These are phyloP conservation scores for Pichia insulana DNA, from an alignment of 805 yeast species.

Conservation along the genomic window DNA sequence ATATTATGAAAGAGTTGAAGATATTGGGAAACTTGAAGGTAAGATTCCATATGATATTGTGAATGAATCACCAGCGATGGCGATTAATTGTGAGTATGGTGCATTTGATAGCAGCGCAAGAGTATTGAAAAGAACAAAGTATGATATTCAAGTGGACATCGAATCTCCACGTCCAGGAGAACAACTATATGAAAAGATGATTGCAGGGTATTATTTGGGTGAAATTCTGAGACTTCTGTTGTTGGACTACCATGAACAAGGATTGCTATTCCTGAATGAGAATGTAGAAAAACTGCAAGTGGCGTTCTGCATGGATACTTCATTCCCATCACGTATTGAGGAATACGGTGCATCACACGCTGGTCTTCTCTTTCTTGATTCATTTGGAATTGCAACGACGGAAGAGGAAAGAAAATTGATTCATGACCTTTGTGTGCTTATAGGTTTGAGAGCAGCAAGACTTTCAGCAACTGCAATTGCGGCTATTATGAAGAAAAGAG, in stretches of 20 bases:
- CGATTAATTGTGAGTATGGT: slow-evolving; percentile 97
- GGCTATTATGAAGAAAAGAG: slow-evolving; percentile 84
- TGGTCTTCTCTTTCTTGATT: slow-evolving; percentile 50
- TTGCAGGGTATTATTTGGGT: slow-evolving; percentile 93
- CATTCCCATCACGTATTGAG: slow-evolving; percentile 80
- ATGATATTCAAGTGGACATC: slow-evolving; percentile 69
- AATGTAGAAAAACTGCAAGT: slow-evolving; percentile 52
- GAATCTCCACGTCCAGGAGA: slow-evolving; percentile 95
- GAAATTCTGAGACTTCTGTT: slow-evolving; percentile 78
- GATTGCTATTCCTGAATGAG: slow-evolving; percentile 62
- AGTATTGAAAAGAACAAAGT: slow-evolving; percentile 82
- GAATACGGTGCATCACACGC: slow-evolving; percentile 79
- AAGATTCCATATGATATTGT: slow-evolving; percentile 52
- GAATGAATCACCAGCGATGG: slow-evolving; percentile 62
- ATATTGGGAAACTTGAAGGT: slow-evolving; percentile 78
- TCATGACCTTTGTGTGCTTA: slow-evolving; percentile 73
- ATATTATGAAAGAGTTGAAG: slow-evolving; percentile 67
- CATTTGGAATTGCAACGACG: slow-evolving; percentile 58
- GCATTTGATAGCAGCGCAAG: slow-evolving; percentile 88
- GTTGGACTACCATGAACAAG: slow-evolving; percentile 58
- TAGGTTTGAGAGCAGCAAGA: slow-evolving; percentile 90
- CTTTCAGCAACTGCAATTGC: slow-evolving; percentile 92
- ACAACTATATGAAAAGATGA: slow-evolving; percentile 94
- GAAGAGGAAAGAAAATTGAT: slow-evolving; percentile 72
- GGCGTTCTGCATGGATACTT: slow-evolving; percentile 77